phyloP scores from a whole-genome alignment of 306 rosid genomes.

The Oxytropis ochrocephala region DNA sequence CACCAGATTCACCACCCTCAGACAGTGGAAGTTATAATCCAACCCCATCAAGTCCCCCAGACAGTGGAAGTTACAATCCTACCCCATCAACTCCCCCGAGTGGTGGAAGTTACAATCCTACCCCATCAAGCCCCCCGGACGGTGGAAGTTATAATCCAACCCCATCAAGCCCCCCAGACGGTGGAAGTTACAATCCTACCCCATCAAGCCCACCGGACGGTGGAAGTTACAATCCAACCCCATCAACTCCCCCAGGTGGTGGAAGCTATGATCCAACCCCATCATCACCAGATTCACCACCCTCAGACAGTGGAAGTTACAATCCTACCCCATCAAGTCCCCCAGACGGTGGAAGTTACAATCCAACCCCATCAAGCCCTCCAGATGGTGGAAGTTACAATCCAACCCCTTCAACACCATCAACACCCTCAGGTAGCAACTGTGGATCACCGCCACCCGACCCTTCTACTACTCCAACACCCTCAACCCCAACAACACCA shows the following conservation, averaged over 20 bases:
- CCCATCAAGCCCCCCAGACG: constrained; percentile 27
- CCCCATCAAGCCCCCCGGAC: constrained; percentile 28
- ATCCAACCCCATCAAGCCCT: constrained; percentile 51
- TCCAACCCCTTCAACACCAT: constrained; percentile 43
- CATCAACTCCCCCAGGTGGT: constrained; percentile 45
- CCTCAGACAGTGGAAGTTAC: constrained; percentile 21
- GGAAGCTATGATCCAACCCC: constrained; percentile 30
- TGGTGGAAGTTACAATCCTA: constrained; percentile 14
- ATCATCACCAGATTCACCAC: constrained; percentile 3
- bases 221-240: constrained; percentile 50
- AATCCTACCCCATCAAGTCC: constrained; percentile 19
- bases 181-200: constrained; percentile 19
- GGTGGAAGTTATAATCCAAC: constrained; percentile 25
- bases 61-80: constrained; percentile 37
- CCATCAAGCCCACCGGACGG: constrained; percentile 15
- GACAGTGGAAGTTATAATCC: constrained; percentile 17
- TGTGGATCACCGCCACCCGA: constrained; percentile 40
- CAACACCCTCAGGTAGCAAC: constrained; percentile 20
- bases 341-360: constrained; percentile 28
- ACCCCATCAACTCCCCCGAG: constrained; percentile 46
- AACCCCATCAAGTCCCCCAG: constrained; percentile 16
- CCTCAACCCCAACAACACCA: constrained; percentile 39
- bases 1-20: constrained; percentile 11
- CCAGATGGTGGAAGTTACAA: constrained; percentile 23
- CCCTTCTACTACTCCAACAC: constrained; percentile 16